Evolutionary conservation across 2,329 filamentous ascomycete species (phyloP).

Genomic region (Sporothrix phasma): DNA sequence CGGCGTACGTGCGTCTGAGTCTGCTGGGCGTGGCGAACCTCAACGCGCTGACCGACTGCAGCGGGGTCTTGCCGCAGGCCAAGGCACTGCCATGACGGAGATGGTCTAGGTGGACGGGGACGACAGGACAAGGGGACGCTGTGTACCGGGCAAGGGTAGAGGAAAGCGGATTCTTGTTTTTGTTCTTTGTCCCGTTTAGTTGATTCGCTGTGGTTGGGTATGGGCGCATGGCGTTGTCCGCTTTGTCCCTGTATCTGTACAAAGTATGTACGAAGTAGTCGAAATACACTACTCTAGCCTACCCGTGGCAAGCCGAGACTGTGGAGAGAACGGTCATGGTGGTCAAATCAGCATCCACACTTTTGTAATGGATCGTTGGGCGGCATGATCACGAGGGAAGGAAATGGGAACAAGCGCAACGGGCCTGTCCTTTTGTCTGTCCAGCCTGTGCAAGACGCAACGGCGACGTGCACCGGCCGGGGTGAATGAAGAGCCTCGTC

Average conservation of each 20-base stretch:
- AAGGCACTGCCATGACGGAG: neutral
- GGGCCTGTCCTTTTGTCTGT: neutral
- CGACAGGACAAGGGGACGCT: neutral
- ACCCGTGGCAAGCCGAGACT: neutral
- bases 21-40: slow-evolving; percentile 48
- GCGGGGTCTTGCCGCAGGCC: slow-evolving; percentile 35
- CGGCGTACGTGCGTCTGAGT: slow-evolving; percentile 45
- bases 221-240: neutral
- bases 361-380: neutral
- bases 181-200: neutral
- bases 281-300: no score
- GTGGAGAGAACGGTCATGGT: neutral
- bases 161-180: neutral
- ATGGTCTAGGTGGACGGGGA: neutral
- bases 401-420: no score
- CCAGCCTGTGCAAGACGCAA: no score
- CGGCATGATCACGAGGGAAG: neutral
- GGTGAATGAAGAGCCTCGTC: neutral
- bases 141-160: neutral
- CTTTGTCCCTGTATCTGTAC: neutral
- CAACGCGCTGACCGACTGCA: slow-evolving; percentile 46
- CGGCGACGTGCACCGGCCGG: neutral
- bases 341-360: neutral
- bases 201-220: neutral
- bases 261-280: no score